Evolutionary conservation across 371 early-diverging fungal species (phyloP).

Genomic region (Mortierella sp.): DNA sequence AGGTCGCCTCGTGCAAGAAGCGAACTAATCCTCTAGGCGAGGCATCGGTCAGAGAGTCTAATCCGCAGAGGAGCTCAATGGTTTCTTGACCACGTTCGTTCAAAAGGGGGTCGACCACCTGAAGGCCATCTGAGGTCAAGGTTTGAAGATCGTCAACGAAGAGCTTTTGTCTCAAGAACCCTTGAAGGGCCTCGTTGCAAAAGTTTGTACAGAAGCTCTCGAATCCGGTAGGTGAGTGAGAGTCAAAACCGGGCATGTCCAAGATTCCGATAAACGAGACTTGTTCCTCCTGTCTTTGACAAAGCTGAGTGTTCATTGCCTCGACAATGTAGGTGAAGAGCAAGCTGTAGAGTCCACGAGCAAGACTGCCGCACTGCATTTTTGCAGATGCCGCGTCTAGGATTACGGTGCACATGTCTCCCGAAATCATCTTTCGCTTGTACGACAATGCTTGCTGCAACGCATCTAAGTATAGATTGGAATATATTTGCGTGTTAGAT

Average conservation of each 20-base stretch:
- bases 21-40: constrained; percentile 54
- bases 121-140: constrained; percentile 65
- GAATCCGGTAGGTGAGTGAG: constrained; percentile 69
- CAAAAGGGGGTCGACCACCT: constrained; percentile 63
- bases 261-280: constrained; percentile 79
- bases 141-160: constrained; percentile 71
- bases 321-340: constrained; percentile 92
- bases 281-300: constrained; percentile 74
- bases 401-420: constrained; percentile 90
- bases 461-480: constrained; percentile 61
- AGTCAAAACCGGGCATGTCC: constrained; percentile 81
- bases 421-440: constrained; percentile 76
- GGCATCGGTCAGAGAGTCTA: constrained; percentile 76
- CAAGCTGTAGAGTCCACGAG: constrained; percentile 83
- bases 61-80: constrained; percentile 68
- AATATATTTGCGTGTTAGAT: constrained; percentile 59
- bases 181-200: constrained; percentile 86
- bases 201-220: constrained; percentile 85
- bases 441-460: constrained; percentile 80
- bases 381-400: constrained; percentile 83
- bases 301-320: constrained; percentile 85
- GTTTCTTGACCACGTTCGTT: constrained; percentile 27
- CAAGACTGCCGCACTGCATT: constrained; percentile 83
- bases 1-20: constrained; percentile 51
- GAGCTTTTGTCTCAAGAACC: constrained; percentile 75